These are phyloP conservation scores for Calonectria hawksworthii DNA, from an alignment of 2,329 filamentous ascomycete genomes.

Conservation along the genomic window DNA sequence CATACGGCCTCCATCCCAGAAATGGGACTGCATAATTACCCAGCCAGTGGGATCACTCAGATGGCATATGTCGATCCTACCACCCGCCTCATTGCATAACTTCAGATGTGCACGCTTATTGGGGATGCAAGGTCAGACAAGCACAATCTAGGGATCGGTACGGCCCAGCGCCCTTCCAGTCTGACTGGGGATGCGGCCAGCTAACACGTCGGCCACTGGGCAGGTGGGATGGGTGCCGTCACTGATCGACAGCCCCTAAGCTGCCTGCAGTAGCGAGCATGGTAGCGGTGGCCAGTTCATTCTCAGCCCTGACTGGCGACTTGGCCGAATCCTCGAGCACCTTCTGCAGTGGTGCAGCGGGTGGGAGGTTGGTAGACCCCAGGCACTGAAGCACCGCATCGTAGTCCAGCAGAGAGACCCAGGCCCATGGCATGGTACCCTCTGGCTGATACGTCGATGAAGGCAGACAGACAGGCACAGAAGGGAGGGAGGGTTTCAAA, in stretches of 20 bases:
- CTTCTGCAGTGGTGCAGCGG: slow-evolving; percentile 41
- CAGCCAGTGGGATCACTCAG: slow-evolving; percentile 36
- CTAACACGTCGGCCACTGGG: slow-evolving; percentile 36
- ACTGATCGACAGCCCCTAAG: slow-evolving; percentile 43
- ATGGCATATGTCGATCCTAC: slow-evolving; percentile 41
- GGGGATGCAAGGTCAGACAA: slow-evolving; percentile 38
- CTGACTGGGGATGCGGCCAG: slow-evolving; percentile 30
- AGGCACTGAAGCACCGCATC: neutral
- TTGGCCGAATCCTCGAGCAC: slow-evolving; percentile 35
- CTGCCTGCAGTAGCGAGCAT: slow-evolving; percentile 43
- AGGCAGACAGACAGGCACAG: slow-evolving; percentile 8
- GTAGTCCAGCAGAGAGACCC: neutral
- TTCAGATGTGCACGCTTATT: slow-evolving; percentile 33
- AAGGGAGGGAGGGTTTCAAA: slow-evolving; percentile 20
- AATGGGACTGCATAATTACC: slow-evolving; percentile 35
- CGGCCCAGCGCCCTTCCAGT: slow-evolving; percentile 35
- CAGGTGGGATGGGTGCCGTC: slow-evolving; percentile 34
- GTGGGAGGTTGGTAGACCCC: slow-evolving; percentile 20
- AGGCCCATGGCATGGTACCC: neutral
- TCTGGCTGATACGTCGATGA: slow-evolving; percentile 18
- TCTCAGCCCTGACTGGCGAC: slow-evolving; percentile 29
- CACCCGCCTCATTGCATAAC: slow-evolving; percentile 41
- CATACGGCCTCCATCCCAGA: slow-evolving; percentile 20
- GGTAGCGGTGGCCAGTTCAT: slow-evolving; percentile 42
- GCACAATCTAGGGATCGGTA: slow-evolving; percentile 37